Base-by-base conservation (phyloP, 176 grass and related monocot genomes). In the Lolium rigidum region DNA sequence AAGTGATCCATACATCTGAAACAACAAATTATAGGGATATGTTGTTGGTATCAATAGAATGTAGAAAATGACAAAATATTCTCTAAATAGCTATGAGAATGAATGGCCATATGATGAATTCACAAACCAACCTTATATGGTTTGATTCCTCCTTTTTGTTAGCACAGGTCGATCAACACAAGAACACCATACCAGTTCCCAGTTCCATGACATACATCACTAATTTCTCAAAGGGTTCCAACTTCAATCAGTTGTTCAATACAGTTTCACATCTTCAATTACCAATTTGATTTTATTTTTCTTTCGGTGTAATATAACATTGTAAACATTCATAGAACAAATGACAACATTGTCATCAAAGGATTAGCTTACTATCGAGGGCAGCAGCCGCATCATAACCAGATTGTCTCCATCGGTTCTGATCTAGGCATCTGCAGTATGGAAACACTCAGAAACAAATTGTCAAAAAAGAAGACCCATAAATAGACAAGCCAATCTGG, bases 371-470 rank as follows among this genome's bases (percentile, higher is more conserved):
- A 60, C 57, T 3, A 60, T 60, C 8, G 20, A 21, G 4, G 89
- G 89, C 77, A 89, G 89, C 26, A 89, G 80, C 70, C 77, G 76
- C 61, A 89, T 69, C 54, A 94, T 83, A 7, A 84, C 87, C 81
- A 87, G 89, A 7, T 84, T 91, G 87, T 87, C 67, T 91, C 86
- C 58, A 87, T 87, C 1, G 81, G 89, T 17, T 94, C 89, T 25
- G 87, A 83, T 26, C 87, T 86, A 81, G 85, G 84, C 31, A 94
- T 87, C 89, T 91, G 58, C 60, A 77, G 76, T 26, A 46, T 35
- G 20, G 81, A 68, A 31, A 62, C 48, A 51, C 56, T 51, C 43
- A 10, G 49, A 82, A 35, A 41, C 15, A 22, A 18, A 55, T 47
- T 9, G 26, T 72, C 0, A n/a, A 13, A 47, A 46, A 72, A 72